phyloP scores from a whole-genome alignment of 1,284 basidiomycete genomes.

The Trichosporon sp. region DNA sequence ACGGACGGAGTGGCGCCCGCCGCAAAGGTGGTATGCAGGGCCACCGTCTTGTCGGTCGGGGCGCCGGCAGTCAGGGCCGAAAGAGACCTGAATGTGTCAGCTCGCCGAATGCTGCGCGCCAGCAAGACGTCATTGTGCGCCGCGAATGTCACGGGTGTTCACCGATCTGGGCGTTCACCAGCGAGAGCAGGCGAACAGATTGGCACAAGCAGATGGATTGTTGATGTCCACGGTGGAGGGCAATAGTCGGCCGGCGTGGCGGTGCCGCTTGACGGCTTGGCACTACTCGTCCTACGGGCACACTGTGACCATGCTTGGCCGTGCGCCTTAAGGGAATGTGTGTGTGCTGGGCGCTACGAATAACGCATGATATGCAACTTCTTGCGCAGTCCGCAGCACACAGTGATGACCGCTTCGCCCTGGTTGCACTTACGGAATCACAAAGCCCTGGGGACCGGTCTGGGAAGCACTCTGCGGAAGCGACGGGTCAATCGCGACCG shows the following conservation, averaged over 20 bases:
- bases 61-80: conserved; percentile 70
- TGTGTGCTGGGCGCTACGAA: neutral
- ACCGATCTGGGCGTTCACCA: neutral
- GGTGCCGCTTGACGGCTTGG: neutral
- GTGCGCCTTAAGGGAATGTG: neutral
- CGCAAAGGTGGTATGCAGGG: conserved; percentile 56
- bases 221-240: neutral
- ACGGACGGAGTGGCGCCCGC: conserved; percentile 52
- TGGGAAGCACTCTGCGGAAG: conserved; percentile 42
- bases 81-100: conserved; percentile 53
- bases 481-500: conserved; percentile 34
- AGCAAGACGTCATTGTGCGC: neutral
- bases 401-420: neutral
- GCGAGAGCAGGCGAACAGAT: neutral
- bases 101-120: neutral
- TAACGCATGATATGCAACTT: neutral
- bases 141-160: neutral
- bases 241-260: neutral
- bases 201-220: neutral
- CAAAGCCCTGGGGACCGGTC: conserved; percentile 41
- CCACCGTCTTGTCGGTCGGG: conserved; percentile 63
- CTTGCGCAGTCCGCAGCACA: neutral
- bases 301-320: neutral
- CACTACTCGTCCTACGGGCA: neutral
- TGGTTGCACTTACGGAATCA: conserved; percentile 49